Evolutionary conservation across 2,329 filamentous ascomycete species (phyloP).

Genomic region (Alternaria solani): DNA sequence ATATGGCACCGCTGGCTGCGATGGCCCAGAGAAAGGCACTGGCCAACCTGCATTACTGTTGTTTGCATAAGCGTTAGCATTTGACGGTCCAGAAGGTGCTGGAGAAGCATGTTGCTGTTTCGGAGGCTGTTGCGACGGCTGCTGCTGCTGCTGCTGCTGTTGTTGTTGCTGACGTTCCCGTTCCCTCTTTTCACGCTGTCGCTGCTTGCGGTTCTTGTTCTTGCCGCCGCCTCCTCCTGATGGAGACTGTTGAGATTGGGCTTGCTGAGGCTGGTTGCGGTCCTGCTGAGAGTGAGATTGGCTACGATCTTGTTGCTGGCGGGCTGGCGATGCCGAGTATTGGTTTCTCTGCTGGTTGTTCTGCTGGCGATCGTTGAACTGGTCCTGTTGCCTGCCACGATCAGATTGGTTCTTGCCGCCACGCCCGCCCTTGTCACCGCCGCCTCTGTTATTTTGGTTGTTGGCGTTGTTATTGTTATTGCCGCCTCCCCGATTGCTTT

Average conservation of each 20-base stretch:
- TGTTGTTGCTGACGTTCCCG: conserved; percentile 31
- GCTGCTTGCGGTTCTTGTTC: conserved; percentile 44
- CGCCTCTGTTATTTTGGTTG: conserved; percentile 32
- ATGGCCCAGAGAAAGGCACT: conserved; percentile 24
- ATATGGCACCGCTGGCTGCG: conserved; percentile 29
- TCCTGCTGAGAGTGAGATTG: conserved; percentile 23
- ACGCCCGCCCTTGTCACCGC: conserved; percentile 33
- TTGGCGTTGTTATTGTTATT: conserved; percentile 1
- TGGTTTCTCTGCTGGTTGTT: conserved; percentile 26
- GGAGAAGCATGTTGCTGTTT: conserved; percentile 28
- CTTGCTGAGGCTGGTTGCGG: conserved; percentile 9
- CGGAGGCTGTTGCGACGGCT: conserved; percentile 22
- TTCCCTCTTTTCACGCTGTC: conserved; percentile 39
- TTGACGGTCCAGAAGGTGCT: conserved; percentile 28
- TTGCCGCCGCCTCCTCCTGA: conserved; percentile 32
- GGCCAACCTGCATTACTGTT: conserved; percentile 33
- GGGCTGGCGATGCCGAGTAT: conserved; percentile 30
- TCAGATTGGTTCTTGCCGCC: conserved; percentile 38
- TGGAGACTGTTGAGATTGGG: conserved; percentile 31
- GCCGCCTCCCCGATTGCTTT: conserved; percentile 30
- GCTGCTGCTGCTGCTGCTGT: conserved; percentile 22
- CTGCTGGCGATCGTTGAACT: conserved; percentile 24
- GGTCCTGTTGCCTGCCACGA: conserved; percentile 32
- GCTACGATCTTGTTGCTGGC: conserved; percentile 39
- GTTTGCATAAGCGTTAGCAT: conserved; percentile 31